A percentile compares a stretch with the other conserved stretches of the same genome.
These are phyloP conservation scores for Mycena venus DNA, from an alignment of 768 basidiomycete species.

Conservation along the genomic window DNA sequence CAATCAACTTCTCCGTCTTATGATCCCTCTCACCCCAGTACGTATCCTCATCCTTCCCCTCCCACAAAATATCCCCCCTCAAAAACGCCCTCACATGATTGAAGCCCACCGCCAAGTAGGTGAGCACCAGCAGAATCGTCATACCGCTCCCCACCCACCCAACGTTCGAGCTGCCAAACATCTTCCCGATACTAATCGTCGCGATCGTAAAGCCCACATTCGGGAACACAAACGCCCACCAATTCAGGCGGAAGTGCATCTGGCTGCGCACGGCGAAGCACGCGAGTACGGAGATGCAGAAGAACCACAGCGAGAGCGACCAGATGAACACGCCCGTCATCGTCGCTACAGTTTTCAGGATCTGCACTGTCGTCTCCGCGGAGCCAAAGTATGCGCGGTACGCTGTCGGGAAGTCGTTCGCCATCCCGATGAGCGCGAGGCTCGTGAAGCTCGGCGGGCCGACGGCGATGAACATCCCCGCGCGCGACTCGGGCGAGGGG, in stretches of 20 bases:
- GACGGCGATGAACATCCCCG: conserved; percentile 17
- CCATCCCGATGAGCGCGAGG: conserved; percentile 6
- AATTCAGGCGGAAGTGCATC: conserved; percentile 3
- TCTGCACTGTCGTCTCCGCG: background rate
- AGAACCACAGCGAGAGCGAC: conserved; percentile 10
- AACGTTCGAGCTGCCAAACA: background rate
- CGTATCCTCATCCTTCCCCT: conserved; percentile 3
- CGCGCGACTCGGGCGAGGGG: background rate
- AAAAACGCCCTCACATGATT: background rate
- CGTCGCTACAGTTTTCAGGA: background rate
- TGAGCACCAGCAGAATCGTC: background rate
- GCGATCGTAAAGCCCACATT: conserved; percentile 10
- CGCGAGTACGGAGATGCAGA: background rate
- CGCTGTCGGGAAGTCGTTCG: background rate
- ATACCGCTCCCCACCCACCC: conserved; percentile 5
- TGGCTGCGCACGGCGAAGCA: background rate
- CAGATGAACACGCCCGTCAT: background rate
- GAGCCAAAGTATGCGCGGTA: background rate
- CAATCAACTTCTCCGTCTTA: no score
- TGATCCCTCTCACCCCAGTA: background rate
- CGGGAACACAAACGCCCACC: conserved; percentile 11
- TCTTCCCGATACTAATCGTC: background rate
- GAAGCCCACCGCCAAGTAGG: background rate
- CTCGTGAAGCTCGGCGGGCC: conserved; percentile 7
- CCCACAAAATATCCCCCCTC: background rate